A percentile compares a stretch with the other conserved stretches of the same genome.
These are phyloP conservation scores for Penicillium capsulatum DNA, from an alignment of 2,329 filamentous ascomycete genomes.

Conservation along the genomic window DNA sequence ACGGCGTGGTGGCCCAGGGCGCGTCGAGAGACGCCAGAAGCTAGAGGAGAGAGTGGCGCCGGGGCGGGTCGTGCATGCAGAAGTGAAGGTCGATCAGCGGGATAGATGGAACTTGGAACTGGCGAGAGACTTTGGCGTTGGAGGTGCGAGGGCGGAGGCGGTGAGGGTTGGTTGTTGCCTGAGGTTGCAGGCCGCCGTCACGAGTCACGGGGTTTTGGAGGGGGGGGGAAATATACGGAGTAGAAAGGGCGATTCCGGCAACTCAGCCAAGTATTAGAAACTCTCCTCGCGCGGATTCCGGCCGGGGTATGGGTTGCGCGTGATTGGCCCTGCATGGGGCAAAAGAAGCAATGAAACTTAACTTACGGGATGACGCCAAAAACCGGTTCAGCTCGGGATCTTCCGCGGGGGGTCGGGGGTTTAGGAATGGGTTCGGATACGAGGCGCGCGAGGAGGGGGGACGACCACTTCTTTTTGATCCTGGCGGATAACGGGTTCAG, in stretches of 20 bases:
- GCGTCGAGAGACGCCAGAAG: slow-evolving; percentile 22
- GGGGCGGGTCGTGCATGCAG: slow-evolving; percentile 27
- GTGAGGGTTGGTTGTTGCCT: slow-evolving; percentile 13
- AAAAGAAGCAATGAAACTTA: slow-evolving; percentile 7
- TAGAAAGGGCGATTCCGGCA: slow-evolving; percentile 2
- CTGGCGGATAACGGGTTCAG: neutral
- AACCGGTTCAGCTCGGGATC: slow-evolving; percentile 12
- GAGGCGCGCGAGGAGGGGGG: slow-evolving; percentile 5
- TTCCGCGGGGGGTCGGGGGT: slow-evolving; percentile 7
- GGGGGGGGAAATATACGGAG: slow-evolving; percentile 1
- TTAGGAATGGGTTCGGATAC: neutral
- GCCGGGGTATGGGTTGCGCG: slow-evolving; percentile 5
- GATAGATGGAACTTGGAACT: slow-evolving; percentile 24
- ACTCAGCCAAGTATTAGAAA: no score
- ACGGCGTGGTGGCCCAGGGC: slow-evolving; percentile 30
- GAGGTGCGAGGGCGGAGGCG: slow-evolving; percentile 23
- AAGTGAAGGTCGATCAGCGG: slow-evolving; percentile 28
- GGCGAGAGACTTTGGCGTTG: slow-evolving; percentile 19
- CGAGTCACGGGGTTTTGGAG: neutral
- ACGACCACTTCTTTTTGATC: slow-evolving; percentile 16
- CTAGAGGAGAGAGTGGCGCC: slow-evolving; percentile 18
- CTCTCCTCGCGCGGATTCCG: no score
- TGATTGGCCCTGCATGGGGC: slow-evolving; percentile 23
- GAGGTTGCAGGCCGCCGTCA: neutral
- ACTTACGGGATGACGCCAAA: slow-evolving; percentile 8